Evolutionary conservation across 257 asterid species (phyloP).

Genomic region (Forsythia suspensa): DNA sequence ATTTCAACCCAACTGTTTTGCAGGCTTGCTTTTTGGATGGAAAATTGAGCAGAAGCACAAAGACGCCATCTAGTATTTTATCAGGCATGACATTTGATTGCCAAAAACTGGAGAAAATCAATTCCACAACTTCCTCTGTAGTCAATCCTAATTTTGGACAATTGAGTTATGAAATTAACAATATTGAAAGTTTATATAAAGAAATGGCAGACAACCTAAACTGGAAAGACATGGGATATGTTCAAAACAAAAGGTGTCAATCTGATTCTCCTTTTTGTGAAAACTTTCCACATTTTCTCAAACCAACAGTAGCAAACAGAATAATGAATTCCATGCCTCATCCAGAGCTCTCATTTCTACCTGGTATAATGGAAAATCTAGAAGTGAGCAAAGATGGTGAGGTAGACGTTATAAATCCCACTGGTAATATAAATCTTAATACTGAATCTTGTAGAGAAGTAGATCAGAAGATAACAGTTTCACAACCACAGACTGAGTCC

Average conservation of each 20-base stretch:
- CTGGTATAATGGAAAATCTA: conserved; percentile 17
- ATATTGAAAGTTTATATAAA: conserved; percentile 18
- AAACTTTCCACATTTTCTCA: conserved; percentile 18
- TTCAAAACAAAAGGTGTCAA: conserved; percentile 21
- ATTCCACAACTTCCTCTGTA: conserved; percentile 22
- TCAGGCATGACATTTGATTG: conserved; percentile 29
- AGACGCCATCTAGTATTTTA: conserved; percentile 21
- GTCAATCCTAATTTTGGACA: conserved; percentile 25
- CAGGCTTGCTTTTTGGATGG: conserved; percentile 36
- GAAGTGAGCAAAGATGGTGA: conserved; percentile 27
- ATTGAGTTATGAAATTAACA: conserved; percentile 20
- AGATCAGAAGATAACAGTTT: conserved; percentile 31
- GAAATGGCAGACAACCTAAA: conserved; percentile 17
- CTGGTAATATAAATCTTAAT: conserved; percentile 19
- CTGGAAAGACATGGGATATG: conserved; percentile 22
- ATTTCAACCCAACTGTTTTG: conserved; percentile 11
- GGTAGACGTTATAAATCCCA: conserved; percentile 25
- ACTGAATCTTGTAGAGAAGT: conserved; percentile 31
- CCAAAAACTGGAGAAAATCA: conserved; percentile 21
- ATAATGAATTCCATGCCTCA: conserved; percentile 25
- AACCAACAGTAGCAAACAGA: conserved; percentile 21
- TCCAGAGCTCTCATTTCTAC: conserved; percentile 26
- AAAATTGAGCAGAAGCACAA: conserved; percentile 14
- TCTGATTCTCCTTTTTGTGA: conserved; percentile 19
- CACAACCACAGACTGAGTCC: conserved; percentile 28